Base-by-base conservation (phyloP, 768 basidiomycete species). In the Rhizopogon rudus region DNA sequence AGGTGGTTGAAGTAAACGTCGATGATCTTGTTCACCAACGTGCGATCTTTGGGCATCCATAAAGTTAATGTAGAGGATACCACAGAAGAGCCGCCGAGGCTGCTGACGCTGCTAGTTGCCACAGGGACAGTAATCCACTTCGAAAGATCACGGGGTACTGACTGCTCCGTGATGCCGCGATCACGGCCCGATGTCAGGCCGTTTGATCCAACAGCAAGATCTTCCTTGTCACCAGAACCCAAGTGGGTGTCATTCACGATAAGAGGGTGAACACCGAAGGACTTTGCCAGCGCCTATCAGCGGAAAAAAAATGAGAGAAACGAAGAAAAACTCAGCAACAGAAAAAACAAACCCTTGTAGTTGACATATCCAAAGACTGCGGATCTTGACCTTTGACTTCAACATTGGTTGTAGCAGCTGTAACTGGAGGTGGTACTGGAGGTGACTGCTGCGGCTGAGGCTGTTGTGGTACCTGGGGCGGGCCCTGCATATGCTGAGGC, bases 31-130 rank as follows among this genome's bases (percentile, higher is more conserved):
- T 76, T 69, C 13, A 84, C 81, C 75, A 86, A 83, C 7, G 75
- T 74, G 51, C 87, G 84, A 66, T 92, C 87, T 65, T 86, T 87
- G 22, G 91, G 91, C 16, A 93, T 72, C 83, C 84, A 91, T 39
- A 87, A 71, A 10, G 74, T 64, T 37, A 76, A 58, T 57, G 66
- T 55, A 64, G 74, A 52, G 52, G 67, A 25, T 35, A 58, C 44
- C 25, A 56, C 45, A 16, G 61, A 59, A 17, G 64, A 14, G 33
- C 52, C 52, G n/a, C 61, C 51, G 29, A 65, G 61, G 31, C 73
- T 74, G 60, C 81, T 79, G 29, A 65, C 61, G 31, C 73, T 74
- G 60, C 81, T 79, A 56, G 82, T 79, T 6, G 78, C 74, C 25
- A 86, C 70, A 37, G 75, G 67, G 48, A 87, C 70, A 12, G 77